These are phyloP conservation scores for Dalbergia cultrata DNA, from an alignment of 306 rosid species.

Conservation along the genomic window DNA sequence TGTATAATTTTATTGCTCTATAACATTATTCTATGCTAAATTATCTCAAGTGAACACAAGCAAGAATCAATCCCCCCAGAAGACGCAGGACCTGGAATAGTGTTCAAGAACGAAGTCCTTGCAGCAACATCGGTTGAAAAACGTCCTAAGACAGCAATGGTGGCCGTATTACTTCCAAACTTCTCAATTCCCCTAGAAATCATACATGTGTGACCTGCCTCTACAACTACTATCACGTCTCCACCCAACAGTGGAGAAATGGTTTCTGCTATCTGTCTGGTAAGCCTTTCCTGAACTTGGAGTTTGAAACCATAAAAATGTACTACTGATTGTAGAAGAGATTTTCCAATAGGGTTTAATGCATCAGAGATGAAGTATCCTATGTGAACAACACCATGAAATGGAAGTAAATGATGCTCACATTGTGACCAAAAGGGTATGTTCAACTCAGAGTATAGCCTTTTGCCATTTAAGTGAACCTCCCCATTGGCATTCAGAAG, in stretches of 20 bases:
- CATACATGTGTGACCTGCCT: constrained; percentile 98
- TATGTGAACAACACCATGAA: constrained; percentile 88
- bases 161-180: constrained; percentile 90
- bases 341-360: constrained; percentile 63
- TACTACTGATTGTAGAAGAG: constrained; percentile 77
- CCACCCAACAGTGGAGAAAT: constrained; percentile 77
- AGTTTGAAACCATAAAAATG: constrained; percentile 94
- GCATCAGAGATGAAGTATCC: constrained; percentile 68
- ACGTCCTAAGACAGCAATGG: constrained; percentile 80
- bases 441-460: constrained; percentile 65
- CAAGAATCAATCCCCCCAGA: constrained; percentile 51
- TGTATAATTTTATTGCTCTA: too few relatives aligned
- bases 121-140: constrained; percentile 66
- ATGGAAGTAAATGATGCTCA: constrained; percentile 97
- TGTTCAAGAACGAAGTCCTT: constrained; percentile 79
- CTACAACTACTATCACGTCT: constrained; percentile 88
- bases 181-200: constrained; percentile 94
- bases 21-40: too few relatives aligned
- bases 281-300: constrained; percentile 97
- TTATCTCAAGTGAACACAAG: constrained; percentile 35
- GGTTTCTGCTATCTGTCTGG: constrained; percentile 94
- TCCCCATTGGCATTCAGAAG: constrained; percentile 44
- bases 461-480: constrained; percentile 48
- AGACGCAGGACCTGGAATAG: constrained; percentile 63
- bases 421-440: constrained; percentile 92